Percentiles rank a stretch among this genome's conserved stretches.
Conservation (phyloP, 192 early-diverging fungal species). For the Podila epigama region DNA sequence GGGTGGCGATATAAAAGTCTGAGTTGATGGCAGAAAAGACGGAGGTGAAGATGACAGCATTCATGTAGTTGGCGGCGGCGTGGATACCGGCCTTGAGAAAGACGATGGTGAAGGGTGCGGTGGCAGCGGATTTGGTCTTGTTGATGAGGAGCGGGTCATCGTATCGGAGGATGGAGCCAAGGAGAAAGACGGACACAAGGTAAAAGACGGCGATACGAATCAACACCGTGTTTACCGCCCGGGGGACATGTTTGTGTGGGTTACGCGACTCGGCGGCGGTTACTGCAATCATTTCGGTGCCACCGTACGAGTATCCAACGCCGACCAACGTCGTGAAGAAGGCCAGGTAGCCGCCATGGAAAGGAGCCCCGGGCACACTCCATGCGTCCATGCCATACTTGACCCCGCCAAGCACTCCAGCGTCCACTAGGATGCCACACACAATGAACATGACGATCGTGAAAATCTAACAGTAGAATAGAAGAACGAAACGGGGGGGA, state of each 20-base stretch:
- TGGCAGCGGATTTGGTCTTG: slow-evolving; percentile 57
- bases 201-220: slow-evolving; percentile 79
- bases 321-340: slow-evolving; percentile 72
- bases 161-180: slow-evolving; percentile 71
- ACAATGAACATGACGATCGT: slow-evolving; percentile 85
- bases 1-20: slow-evolving; percentile 85
- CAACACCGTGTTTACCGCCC: slow-evolving; percentile 76
- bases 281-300: slow-evolving; percentile 90
- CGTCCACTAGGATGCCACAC: slow-evolving; percentile 78
- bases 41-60: slow-evolving; percentile 73
- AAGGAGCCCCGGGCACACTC: slow-evolving; percentile 66
- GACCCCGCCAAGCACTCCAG: slow-evolving; percentile 68
- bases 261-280: slow-evolving; percentile 84
- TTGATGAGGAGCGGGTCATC: slow-evolving; percentile 62
- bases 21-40: slow-evolving; percentile 85
- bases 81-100: slow-evolving; percentile 67
- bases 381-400: slow-evolving; percentile 68
- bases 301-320: slow-evolving; percentile 87
- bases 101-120: slow-evolving; percentile 75
- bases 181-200: slow-evolving; percentile 67
- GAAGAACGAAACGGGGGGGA: background rate
- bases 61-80: slow-evolving; percentile 74
- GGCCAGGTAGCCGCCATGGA: slow-evolving; percentile 65
- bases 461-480: slow-evolving; percentile 62
- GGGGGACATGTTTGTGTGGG: slow-evolving; percentile 78